Percentiles rank a stretch among this genome's conserved stretches.
phyloP scores from a whole-genome alignment of 441 rosid species.

The Hura crepitans region DNA sequence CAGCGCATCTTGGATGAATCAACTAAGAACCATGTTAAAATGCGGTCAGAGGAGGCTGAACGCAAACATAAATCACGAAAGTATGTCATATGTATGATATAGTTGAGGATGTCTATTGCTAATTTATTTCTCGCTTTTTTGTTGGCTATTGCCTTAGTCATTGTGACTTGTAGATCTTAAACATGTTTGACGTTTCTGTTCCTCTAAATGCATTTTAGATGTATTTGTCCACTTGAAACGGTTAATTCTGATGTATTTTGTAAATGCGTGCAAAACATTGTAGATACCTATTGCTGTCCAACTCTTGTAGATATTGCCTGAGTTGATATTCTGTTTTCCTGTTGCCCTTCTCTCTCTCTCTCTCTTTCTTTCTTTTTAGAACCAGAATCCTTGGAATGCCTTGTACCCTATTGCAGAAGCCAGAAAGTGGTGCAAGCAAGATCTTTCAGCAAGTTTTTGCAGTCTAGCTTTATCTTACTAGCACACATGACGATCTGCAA shows the following conservation, averaged over 20 bases:
- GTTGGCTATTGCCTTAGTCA: background rate
- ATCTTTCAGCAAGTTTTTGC: background rate
- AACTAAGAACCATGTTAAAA: slow-evolving; percentile 83
- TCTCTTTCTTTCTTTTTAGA: background rate
- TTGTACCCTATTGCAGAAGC: background rate
- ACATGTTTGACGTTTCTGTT: background rate
- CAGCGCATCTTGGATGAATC: slow-evolving; percentile 93
- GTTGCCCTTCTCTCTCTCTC: background rate
- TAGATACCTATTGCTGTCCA: background rate
- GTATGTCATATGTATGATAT: slow-evolving; percentile 42
- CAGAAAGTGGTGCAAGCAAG: background rate
- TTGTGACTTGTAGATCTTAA: background rate
- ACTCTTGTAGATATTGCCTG: slow-evolving; percentile 1
- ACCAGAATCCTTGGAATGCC: background rate
- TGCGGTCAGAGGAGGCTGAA: slow-evolving; percentile 93
- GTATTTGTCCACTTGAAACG: background rate
- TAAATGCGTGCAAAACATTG: background rate
- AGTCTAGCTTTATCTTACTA: background rate
- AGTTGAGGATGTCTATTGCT: background rate
- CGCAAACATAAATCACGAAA: slow-evolving; percentile 81
- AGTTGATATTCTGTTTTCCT: background rate
- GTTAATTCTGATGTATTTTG: slow-evolving; percentile 4
- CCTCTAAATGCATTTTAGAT: background rate
- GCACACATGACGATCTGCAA: background rate
- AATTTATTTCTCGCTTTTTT: slow-evolving; percentile 9